Evolutionary conservation across 345 rosid genomes (phyloP).

Genomic region (Xanthoceras sorbifolium): DNA sequence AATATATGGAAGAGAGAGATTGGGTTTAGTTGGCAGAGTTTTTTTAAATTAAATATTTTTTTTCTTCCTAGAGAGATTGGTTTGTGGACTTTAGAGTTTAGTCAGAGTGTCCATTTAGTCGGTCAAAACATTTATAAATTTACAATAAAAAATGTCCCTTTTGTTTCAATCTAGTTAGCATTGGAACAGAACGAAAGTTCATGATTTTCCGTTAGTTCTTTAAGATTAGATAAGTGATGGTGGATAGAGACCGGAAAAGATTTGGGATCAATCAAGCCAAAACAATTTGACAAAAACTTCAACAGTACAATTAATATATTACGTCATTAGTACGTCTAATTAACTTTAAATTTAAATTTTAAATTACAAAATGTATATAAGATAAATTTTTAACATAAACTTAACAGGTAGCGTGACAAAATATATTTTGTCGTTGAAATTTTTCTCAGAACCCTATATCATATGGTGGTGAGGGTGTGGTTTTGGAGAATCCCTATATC

Average conservation of each 20-base stretch:
- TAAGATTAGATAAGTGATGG: constrained; percentile 9
- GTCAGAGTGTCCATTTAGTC: constrained; percentile 4
- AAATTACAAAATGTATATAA: too few species aligned
- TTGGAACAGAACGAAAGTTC: not conserved
- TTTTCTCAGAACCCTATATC: too few species aligned
- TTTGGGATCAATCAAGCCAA: too few species aligned
- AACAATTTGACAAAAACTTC: too few species aligned
- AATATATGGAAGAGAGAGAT: constrained; percentile 1
- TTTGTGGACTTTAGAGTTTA: not conserved
- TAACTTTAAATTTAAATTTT: too few species aligned
- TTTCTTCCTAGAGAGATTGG: not conserved
- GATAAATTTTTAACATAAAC: too few species aligned
- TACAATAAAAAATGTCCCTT: not conserved
- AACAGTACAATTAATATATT: too few species aligned
- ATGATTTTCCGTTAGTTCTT: constrained; percentile 11
- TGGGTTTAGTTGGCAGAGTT: constrained; percentile 25
- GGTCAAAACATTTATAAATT: constrained; percentile 21
- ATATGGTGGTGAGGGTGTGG: too few species aligned
- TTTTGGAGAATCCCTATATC: too few species aligned
- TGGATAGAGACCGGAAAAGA: constrained; percentile 17
- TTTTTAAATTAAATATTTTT: not conserved
- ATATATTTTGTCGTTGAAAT: too few species aligned
- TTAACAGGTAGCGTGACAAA: too few species aligned
- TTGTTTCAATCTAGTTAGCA: constrained; percentile 5
- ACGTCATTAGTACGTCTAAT: too few species aligned